Conservation (phyloP, 176 grass and related monocot genomes). For the Carex littledalei region DNA sequence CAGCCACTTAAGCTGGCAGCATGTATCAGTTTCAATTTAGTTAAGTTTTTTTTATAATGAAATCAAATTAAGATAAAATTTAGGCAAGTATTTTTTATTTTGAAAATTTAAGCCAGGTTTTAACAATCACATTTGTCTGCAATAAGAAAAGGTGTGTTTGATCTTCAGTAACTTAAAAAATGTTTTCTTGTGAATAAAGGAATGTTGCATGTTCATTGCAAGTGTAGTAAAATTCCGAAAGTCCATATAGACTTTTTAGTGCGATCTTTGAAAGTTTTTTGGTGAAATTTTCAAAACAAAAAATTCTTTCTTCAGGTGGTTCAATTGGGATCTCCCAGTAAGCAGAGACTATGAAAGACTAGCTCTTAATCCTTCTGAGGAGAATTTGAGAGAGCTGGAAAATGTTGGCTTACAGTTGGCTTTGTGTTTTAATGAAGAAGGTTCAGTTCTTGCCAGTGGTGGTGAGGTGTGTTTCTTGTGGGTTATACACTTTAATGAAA, state of each 20-base stretch:
- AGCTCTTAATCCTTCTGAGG: slow-evolving; percentile 38
- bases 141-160: background rate
- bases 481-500: background rate
- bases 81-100: background rate
- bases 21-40: background rate
- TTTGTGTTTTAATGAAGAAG: slow-evolving; percentile 65
- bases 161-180: slow-evolving; percentile 1
- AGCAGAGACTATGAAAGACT: slow-evolving; percentile 26
- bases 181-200: background rate
- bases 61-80: background rate
- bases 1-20: background rate
- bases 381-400: slow-evolving; percentile 39
- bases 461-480: slow-evolving; percentile 48
- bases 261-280: too few species aligned
- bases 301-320: slow-evolving; percentile 45
- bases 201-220: background rate
- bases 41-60: background rate
- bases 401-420: slow-evolving; percentile 70
- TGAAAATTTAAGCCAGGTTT: background rate
- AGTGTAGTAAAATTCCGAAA: background rate
- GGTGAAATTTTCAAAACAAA: background rate
- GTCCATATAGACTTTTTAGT: too few species aligned
- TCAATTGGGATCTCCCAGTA: slow-evolving; percentile 51
- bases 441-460: slow-evolving; percentile 75
- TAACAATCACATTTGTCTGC: background rate